Percentiles rank a stretch among this genome's conserved stretches.
Evolutionary conservation across 129 eudicot genomes (phyloP).

Genomic region (Helichrysum umbraculigerum): DNA sequence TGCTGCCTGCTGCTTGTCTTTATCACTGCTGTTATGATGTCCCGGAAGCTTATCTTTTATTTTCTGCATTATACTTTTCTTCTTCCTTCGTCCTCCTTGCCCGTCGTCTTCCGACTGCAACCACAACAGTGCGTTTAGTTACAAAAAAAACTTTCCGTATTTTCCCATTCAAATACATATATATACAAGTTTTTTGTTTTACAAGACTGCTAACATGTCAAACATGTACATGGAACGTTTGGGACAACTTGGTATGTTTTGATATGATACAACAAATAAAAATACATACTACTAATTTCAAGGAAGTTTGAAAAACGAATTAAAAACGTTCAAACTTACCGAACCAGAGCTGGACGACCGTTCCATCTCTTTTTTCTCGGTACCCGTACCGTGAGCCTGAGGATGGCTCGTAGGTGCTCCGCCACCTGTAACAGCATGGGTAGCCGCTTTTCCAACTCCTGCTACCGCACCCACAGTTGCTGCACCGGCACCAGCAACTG

Average conservation of each 20-base stretch:
- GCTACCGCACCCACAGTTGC: constrained; percentile 38
- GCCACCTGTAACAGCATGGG: constrained; percentile 32
- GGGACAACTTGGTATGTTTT: too few species aligned
- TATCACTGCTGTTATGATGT: constrained; percentile 24
- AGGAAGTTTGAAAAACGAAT: neutral
- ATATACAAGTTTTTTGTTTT: too few species aligned
- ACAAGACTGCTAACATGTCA: too few species aligned
- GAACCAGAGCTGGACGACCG: constrained; percentile 64
- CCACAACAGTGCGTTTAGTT: too few species aligned
- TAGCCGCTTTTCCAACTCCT: constrained; percentile 33
- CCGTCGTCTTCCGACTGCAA: constrained; percentile 60
- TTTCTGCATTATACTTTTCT: constrained; percentile 61
- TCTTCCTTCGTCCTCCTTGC: constrained; percentile 62
- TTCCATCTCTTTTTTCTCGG: constrained; percentile 30
- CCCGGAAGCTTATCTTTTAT: constrained; percentile 57
- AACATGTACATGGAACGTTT: too few species aligned
- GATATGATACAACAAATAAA: too few species aligned
- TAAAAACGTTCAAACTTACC: constrained; percentile 23
- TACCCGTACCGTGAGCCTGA: constrained; percentile 31
- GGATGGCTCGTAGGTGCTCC: constrained; percentile 23
- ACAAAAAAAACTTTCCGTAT: too few species aligned
- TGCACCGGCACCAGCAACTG: constrained; percentile 39
- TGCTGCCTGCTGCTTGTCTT: constrained; percentile 20
- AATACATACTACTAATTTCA: neutral
- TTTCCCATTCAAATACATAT: too few species aligned